A percentile compares a stretch with the other conserved stretches of the same genome.
These are phyloP conservation scores for Meyerozyma sp. DNA, from an alignment of 1,139 yeast genomes.

Conservation along the genomic window DNA sequence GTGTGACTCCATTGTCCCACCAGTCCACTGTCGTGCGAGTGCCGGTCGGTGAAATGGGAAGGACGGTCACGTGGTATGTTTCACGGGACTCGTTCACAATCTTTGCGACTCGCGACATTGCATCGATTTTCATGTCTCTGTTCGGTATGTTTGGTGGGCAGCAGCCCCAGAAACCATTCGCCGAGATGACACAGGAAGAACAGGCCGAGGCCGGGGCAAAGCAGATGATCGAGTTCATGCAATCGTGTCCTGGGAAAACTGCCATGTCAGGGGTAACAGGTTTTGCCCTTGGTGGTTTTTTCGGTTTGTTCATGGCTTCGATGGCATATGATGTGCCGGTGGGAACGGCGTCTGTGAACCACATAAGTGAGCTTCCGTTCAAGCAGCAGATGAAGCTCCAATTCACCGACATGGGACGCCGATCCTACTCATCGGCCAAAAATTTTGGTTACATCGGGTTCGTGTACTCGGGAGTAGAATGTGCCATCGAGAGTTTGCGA, in stretches of 20 bases:
- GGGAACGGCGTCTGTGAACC: conserved; percentile 49
- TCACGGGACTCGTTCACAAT: background rate
- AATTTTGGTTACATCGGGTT: conserved; percentile 94
- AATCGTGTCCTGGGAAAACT: conserved; percentile 93
- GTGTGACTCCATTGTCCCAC: background rate
- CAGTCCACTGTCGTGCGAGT: too few species aligned
- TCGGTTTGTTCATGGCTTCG: conserved; percentile 95
- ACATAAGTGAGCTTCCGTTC: conserved; percentile 78
- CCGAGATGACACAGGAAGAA: conserved; percentile 84
- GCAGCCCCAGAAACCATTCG: conserved; percentile 34
- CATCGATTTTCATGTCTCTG: background rate
- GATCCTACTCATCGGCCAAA: conserved; percentile 84
- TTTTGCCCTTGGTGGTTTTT: conserved; percentile 91
- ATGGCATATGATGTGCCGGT: conserved; percentile 81
- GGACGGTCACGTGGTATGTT: too few species aligned
- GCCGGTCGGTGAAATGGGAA: too few species aligned
- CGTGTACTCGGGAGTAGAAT: conserved; percentile 92
- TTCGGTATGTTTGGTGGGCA: background rate
- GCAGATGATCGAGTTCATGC: conserved; percentile 77
- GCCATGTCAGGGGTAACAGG: conserved; percentile 92
- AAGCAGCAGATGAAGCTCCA: conserved; percentile 91
- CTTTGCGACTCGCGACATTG: background rate
- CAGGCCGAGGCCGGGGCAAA: conserved; percentile 92
- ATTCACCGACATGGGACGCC: conserved; percentile 84
- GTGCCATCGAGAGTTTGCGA: conserved; percentile 77